These are phyloP conservation scores for Penicillium salamii DNA, from an alignment of 495 filamentous ascomycete genomes.

Conservation along the genomic window DNA sequence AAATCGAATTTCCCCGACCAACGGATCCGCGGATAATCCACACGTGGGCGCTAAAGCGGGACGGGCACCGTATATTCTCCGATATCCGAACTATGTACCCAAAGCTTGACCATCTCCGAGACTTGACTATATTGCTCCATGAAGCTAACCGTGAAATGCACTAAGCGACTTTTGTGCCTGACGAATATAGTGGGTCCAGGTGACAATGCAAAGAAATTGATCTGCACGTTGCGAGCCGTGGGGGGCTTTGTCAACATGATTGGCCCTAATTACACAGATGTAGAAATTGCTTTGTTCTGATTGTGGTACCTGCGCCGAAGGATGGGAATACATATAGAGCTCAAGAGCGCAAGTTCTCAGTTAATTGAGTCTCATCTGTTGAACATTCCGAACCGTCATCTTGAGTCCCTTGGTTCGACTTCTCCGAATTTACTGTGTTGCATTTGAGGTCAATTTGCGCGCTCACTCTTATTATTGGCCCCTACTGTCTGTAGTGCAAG, in stretches of 20 bases:
- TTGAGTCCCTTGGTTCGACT: too few relatives aligned
- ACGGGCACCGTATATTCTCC: not conserved
- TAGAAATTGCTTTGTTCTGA: not conserved
- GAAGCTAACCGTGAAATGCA: not conserved
- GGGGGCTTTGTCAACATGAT: not conserved
- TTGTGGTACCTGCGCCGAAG: not conserved
- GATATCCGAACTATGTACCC: not conserved
- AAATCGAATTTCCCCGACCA: not conserved
- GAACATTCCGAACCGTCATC: too few relatives aligned
- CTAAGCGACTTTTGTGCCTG: not conserved
- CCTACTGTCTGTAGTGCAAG: too few relatives aligned
- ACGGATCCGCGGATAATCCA: not conserved
- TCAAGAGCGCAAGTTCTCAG: not conserved
- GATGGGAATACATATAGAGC: constrained; percentile 1
- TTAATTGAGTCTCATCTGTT: not conserved
- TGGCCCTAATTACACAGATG: not conserved
- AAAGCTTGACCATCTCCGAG: not conserved
- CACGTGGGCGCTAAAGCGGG: not conserved
- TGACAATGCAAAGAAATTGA: not conserved
- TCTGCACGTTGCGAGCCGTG: not conserved
- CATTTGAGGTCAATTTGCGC: too few relatives aligned
- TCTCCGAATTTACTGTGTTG: too few relatives aligned
- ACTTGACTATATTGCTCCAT: not conserved
- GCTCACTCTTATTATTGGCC: too few relatives aligned
- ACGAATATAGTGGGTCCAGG: not conserved